A percentile compares a stretch with the other conserved stretches of the same genome.
Conservation (phyloP, 1,284 basidiomycete species). For the Austroboletus niveus region DNA sequence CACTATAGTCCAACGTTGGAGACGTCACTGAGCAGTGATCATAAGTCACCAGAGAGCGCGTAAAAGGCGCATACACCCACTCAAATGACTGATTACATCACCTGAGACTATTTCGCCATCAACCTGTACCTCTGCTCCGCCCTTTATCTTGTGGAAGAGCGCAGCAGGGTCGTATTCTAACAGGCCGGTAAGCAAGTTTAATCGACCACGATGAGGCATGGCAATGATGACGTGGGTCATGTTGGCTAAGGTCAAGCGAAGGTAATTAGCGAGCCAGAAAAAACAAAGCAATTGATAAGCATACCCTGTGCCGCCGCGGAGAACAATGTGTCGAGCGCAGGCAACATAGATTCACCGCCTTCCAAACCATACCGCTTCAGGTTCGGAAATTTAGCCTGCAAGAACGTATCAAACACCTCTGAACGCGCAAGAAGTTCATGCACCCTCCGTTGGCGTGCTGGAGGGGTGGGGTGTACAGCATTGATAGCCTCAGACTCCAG, state of each 20-base stretch:
- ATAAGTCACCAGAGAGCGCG: neutral
- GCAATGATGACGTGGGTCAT: slow-evolving; percentile 72
- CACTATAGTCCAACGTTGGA: slow-evolving; percentile 53
- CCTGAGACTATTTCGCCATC: slow-evolving; percentile 71
- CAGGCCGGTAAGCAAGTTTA: slow-evolving; percentile 83
- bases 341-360: slow-evolving; percentile 89
- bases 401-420: slow-evolving; percentile 80
- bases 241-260: slow-evolving; percentile 44
- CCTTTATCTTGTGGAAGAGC: slow-evolving; percentile 84
- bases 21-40: slow-evolving; percentile 48
- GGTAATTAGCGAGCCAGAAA: neutral
- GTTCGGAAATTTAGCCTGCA: slow-evolving; percentile 81
- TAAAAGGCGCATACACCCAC: slow-evolving; percentile 35
- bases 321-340: slow-evolving; percentile 78
- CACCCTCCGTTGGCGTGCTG: slow-evolving; percentile 49
- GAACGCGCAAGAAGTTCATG: slow-evolving; percentile 70
- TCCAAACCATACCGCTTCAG: slow-evolving; percentile 84
- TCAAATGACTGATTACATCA: slow-evolving; percentile 84
- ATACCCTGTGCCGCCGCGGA: slow-evolving; percentile 60
- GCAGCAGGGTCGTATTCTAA: slow-evolving; percentile 63
- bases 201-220: slow-evolving; percentile 86
- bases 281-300: slow-evolving; percentile 4
- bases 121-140: slow-evolving; percentile 64
- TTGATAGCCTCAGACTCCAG: slow-evolving; percentile 60
- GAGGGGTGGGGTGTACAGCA: neutral